Percentiles rank a stretch among this genome's conserved stretches.
phyloP scores from a whole-genome alignment of 2,329 filamentous ascomycete species.

The Neofusicoccum kwambonambiense region DNA sequence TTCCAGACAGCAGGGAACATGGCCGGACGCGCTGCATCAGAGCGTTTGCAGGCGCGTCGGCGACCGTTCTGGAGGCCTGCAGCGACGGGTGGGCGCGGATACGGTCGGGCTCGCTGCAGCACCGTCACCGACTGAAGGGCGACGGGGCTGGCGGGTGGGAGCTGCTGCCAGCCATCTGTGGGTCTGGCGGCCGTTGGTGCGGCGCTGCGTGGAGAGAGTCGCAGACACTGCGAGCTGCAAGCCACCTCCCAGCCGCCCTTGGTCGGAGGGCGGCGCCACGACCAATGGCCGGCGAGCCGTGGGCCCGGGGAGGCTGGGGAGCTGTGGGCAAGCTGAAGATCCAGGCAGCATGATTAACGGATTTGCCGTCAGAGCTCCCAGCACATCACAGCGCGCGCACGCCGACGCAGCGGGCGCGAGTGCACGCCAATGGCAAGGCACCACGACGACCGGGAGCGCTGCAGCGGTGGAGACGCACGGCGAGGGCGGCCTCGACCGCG shows the following conservation, averaged over 20 bases:
- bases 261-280: background rate
- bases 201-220: constrained; percentile 1
- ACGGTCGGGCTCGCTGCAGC: background rate
- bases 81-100: background rate
- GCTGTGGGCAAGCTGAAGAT: constrained; percentile 11
- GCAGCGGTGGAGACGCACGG: constrained; percentile 53
- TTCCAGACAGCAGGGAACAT: background rate
- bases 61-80: constrained; percentile 9
- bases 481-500: background rate
- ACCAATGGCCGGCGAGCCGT: constrained; percentile 2
- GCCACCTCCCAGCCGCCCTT: constrained; percentile 8
- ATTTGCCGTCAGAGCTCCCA: constrained; percentile 15
- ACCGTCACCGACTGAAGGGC: background rate
- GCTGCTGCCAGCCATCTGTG: constrained; percentile 6
- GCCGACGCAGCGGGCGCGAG: background rate
- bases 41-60: background rate
- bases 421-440: background rate
- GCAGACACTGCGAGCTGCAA: constrained; percentile 5
- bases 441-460: constrained; percentile 59
- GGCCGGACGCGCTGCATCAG: background rate
- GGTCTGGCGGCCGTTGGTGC: background rate
- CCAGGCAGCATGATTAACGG: background rate
- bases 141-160: background rate
- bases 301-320: background rate
- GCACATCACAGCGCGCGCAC: background rate